Base-by-base conservation (phyloP, 2,329 filamentous ascomycete species). In the Fonsecaea pedrosoi region DNA sequence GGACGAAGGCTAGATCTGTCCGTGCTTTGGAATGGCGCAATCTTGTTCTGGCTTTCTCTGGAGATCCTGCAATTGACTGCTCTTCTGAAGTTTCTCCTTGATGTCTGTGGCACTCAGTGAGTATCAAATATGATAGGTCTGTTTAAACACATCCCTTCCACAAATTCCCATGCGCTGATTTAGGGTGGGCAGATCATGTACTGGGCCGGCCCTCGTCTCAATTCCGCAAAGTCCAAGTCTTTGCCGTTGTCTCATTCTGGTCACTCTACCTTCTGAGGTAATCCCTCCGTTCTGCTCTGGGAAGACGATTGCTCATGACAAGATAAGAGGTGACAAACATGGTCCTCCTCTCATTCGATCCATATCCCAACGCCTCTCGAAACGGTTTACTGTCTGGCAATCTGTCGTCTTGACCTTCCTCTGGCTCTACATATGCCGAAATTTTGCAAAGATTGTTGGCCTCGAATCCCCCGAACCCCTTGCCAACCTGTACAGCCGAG, bases 381-480 rank as follows among this genome's bases (percentile, higher is more conserved):
- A 82, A 58, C 86, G 86, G 65, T 83, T 97, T 66, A 97, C 94
- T 5, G 85, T 90, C 73, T 98, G 95, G 93, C 95, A 97, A 79
- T 92, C 90, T 1, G 86, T 96, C 34, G 89, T 96, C 70, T 82
- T 94, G 55, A 96, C 94, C 53, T 90, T 97, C 79, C 86, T 97
- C 58, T 96, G 93, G 79, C 88, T 98, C 65, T 99, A 99, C 77
- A 86, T 94, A 38, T 89, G 91, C 37, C 91, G 94, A 65, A 98
- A 99, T 80, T 96, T 99, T 74, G 94, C 92, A 76, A 96, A 96
- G 71, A 87, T 99, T 4, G 86, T 97, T 65, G 92, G 93, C 3
- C 87, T 99, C 60, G 93, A 97, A 72, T 94, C 90, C 71, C 94
- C 95, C 3, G 95, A 99, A 74, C 95, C 95, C 21, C 85, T 99